phyloP scores from a whole-genome alignment of 2,329 filamentous ascomycete genomes.

The Apiospora saccharicola region DNA sequence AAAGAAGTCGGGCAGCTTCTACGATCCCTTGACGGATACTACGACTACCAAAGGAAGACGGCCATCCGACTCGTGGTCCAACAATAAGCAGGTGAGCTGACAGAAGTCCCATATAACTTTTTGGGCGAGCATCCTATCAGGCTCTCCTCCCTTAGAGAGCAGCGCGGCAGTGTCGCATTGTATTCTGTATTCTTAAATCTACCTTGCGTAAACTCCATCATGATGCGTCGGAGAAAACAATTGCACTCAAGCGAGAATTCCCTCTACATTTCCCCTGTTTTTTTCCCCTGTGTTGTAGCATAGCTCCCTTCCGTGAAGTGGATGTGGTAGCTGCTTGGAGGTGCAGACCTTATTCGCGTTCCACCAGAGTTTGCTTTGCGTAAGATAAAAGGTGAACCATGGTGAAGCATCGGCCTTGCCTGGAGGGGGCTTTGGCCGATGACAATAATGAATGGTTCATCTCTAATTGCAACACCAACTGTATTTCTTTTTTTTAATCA shows the following conservation, averaged over 20 bases:
- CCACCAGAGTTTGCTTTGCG: constrained; percentile 25
- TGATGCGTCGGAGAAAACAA: neutral
- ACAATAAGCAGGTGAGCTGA: constrained; percentile 41
- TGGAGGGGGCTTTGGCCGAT: constrained; percentile 11
- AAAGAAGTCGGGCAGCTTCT: constrained; percentile 51
- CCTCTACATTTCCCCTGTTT: neutral
- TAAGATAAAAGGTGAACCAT: constrained; percentile 26
- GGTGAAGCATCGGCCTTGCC: constrained; percentile 23
- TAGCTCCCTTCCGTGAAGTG: constrained; percentile 12
- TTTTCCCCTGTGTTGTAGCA: neutral
- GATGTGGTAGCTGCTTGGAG: constrained; percentile 17
- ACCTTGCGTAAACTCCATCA: constrained; percentile 18
- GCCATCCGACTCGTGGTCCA: constrained; percentile 44
- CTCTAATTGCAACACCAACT: constrained; percentile 19
- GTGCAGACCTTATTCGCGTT: constrained; percentile 22
- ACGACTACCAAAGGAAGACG: constrained; percentile 50
- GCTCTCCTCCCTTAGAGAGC: neutral
- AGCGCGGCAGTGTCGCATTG: constrained; percentile 18
- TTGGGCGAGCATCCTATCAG: constrained; percentile 6
- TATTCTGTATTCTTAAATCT: constrained; percentile 4
- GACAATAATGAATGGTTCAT: constrained; percentile 14
- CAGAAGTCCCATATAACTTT: constrained; percentile 18
- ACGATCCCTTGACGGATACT: constrained; percentile 53
- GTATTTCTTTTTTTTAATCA: constrained; percentile 22
- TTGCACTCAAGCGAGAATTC: constrained; percentile 10